Base-by-base conservation (phyloP, 2,329 filamentous ascomycete species). In the Chrysoporthe puriensis region DNA sequence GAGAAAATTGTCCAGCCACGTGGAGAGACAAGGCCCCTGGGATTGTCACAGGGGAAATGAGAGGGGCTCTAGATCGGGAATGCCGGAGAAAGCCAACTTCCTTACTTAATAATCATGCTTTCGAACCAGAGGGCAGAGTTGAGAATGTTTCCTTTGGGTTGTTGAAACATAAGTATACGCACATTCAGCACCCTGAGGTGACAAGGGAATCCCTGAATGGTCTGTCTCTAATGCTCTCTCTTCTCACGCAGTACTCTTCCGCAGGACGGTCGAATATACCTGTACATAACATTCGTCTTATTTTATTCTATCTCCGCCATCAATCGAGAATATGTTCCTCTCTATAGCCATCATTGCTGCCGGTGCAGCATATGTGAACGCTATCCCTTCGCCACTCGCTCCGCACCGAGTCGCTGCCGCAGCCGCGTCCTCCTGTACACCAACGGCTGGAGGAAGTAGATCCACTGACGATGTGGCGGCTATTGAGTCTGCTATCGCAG, bases 401-500 rank as follows among this genome's bases (percentile, higher is more conserved):
- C 36, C 57, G 21, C 57, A 60, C n/a, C 36, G 57, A 2, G 57
- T 40, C 16, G 32, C n/a, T 34, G 56, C 56, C 18, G 57, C 42
- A 6, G 59, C 26, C 43, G 66, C 63, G 34, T 63, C 61, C 7
- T 66, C 69, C 32, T 70, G 69, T 54, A 70, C 69, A 5, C 69
- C 69, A 7, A 63, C 50, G 5, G 64, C 69, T 13, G 69, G 66
- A 36, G 69, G 69, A 21, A 69, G 60, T 36, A 64, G 63, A 2
- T 76, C 74, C 1, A 75, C 71, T 0, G 81, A 84, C 61, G 82
- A 84, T 67, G 76, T 77, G 0, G 81, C 82, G 1, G 79, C 80
- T 1, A 83, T 84, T 57, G 71, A 73, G 46, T 74, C 78, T 1
- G 81, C 82, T 0, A 78, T 84, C 18, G 62, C 76, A 16, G 73